Conservation (phyloP, 2,329 filamentous ascomycete species). For the Neophaeococcomyces aloes region DNA sequence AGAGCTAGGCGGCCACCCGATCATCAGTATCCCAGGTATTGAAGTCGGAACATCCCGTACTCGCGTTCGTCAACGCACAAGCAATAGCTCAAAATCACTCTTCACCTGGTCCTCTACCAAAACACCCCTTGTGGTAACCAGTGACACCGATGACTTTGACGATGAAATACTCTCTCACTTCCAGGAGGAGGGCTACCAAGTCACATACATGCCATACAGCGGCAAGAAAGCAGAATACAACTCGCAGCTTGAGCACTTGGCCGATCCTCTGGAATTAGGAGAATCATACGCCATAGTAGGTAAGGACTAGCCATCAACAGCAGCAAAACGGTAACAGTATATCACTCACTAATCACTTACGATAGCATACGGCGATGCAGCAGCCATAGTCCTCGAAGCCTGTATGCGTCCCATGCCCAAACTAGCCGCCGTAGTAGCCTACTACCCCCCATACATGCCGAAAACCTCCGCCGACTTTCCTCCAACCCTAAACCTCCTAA, state of each 20-base stretch:
- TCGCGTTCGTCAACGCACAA: neutral
- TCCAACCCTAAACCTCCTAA: conserved; percentile 37
- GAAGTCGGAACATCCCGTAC: neutral
- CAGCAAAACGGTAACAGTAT: no score
- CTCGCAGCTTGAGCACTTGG: conserved; percentile 41
- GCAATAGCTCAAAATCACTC: neutral
- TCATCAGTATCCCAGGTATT: conserved; percentile 13
- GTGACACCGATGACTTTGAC: conserved; percentile 35
- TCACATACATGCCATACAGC: conserved; percentile 47
- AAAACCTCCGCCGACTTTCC: conserved; percentile 32
- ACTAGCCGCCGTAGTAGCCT: conserved; percentile 50
- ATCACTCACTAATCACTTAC: no score
- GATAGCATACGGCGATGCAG: conserved; percentile 53
- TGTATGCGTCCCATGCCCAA: conserved; percentile 47
- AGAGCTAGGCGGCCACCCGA: conserved; percentile 14
- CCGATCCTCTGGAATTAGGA: conserved; percentile 45
- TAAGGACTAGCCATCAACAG: no score
- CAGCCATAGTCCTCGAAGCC: conserved; percentile 48
- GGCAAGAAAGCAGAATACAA: conserved; percentile 42
- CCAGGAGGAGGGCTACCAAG: conserved; percentile 50
- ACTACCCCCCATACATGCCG: conserved; percentile 52
- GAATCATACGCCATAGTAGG: conserved; percentile 54
- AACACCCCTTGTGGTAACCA: conserved; percentile 19
- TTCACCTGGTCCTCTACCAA: conserved; percentile 14
- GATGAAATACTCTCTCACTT: conserved; percentile 43